phyloP scores from a whole-genome alignment of 2,329 filamentous ascomycete genomes.

The Fusarium pseudonygamai region DNA sequence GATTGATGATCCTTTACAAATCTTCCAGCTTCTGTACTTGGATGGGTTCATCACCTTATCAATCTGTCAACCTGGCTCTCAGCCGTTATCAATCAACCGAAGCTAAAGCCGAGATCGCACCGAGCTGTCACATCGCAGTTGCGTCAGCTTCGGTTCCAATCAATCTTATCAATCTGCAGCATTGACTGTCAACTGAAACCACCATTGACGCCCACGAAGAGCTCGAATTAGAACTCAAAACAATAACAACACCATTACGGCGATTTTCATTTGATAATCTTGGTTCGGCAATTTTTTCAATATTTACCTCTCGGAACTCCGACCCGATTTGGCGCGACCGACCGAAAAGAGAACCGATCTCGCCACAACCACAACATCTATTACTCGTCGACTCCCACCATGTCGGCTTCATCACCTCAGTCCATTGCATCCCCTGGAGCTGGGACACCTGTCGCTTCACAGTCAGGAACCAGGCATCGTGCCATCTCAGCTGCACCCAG shows the following conservation, averaged over 20 bases:
- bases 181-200: slow-evolving; percentile 4
- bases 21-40: slow-evolving; percentile 7
- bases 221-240: background rate
- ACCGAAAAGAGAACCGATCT: slow-evolving; percentile 36
- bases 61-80: slow-evolving; percentile 19
- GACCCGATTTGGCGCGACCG: slow-evolving; percentile 35
- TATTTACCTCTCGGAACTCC: slow-evolving; percentile 41
- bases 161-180: slow-evolving; percentile 37
- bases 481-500: slow-evolving; percentile 40
- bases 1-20: slow-evolving; percentile 5
- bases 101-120: slow-evolving; percentile 32
- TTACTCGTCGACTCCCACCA: slow-evolving; percentile 30
- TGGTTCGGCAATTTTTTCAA: background rate
- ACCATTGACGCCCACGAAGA: slow-evolving; percentile 1
- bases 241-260: background rate
- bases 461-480: slow-evolving; percentile 32
- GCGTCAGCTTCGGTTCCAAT: slow-evolving; percentile 17
- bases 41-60: slow-evolving; percentile 20
- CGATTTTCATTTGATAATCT: slow-evolving; percentile 19
- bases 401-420: slow-evolving; percentile 38
- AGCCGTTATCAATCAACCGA: slow-evolving; percentile 23
- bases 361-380: slow-evolving; percentile 26
- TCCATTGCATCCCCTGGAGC: slow-evolving; percentile 33
- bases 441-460: slow-evolving; percentile 25
- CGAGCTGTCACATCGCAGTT: slow-evolving; percentile 19